phyloP scores from a whole-genome alignment of 352 stramenopile species.

The Aphanomyces stellatus region DNA sequence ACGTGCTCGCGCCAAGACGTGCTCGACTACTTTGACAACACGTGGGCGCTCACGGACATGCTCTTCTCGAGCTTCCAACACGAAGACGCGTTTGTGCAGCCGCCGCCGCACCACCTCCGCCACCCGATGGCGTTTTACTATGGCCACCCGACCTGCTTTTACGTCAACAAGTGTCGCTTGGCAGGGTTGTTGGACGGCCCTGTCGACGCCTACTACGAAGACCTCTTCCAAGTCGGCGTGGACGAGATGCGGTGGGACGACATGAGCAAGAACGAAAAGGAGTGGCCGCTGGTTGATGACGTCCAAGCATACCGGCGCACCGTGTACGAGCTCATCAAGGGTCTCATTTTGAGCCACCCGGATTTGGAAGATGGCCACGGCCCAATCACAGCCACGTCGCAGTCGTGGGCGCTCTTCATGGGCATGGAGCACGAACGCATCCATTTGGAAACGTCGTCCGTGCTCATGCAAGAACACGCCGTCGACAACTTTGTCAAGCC shows the following conservation, averaged over 20 bases:
- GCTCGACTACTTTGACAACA: constrained; percentile 94
- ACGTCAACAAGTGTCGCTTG: constrained; percentile 95
- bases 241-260: constrained; percentile 99
- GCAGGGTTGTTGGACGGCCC: constrained; percentile 80
- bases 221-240: constrained; percentile 95
- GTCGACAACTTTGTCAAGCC: constrained; percentile 84
- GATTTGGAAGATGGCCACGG: constrained; percentile 65
- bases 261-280: constrained; percentile 95
- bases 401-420: constrained; percentile 93
- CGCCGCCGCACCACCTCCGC: constrained; percentile 88
- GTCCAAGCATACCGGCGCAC: constrained; percentile 88
- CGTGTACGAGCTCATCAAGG: constrained; percentile 85
- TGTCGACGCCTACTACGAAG: constrained; percentile 92
- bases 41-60: constrained; percentile 91
- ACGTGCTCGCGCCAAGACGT: constrained; percentile 76
- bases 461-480: constrained; percentile 91
- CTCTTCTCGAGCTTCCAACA: constrained; percentile 89
- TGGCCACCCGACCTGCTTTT: constrained; percentile 93
- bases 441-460: constrained; percentile 95
- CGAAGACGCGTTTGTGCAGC: constrained; percentile 84
- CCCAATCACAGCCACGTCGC: constrained; percentile 71
- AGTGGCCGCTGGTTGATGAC: constrained; percentile 87
- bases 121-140: constrained; percentile 99
- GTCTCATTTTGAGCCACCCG: constrained; percentile 83
- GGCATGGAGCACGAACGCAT: constrained; percentile 96